phyloP scores from a whole-genome alignment of 2,329 filamentous ascomycete species.

The Orbilia brochopaga region DNA sequence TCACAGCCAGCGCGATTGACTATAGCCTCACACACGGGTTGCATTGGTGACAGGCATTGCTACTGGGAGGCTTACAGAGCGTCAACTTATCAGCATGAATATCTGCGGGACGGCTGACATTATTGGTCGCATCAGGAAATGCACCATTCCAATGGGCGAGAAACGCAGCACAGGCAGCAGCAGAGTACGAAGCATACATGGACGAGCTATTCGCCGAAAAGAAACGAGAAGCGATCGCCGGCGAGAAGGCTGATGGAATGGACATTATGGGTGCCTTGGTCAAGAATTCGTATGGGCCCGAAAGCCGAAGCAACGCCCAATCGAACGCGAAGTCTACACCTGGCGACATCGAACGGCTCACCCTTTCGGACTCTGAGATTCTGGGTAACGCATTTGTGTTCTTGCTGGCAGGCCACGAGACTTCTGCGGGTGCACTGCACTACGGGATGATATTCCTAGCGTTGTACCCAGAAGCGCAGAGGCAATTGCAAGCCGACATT shows the following conservation, averaged over 20 bases:
- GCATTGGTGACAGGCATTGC: too few species aligned
- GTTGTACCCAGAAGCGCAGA: slow-evolving; percentile 69
- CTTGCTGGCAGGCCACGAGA: slow-evolving; percentile 78
- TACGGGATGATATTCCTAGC: slow-evolving; percentile 74
- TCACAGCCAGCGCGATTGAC: too few species aligned
- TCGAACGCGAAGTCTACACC: slow-evolving; percentile 27
- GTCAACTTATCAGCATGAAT: too few species aligned
- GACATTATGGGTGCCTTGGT: slow-evolving; percentile 66
- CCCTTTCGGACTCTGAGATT: slow-evolving; percentile 69
- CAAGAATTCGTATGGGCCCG: slow-evolving; percentile 58
- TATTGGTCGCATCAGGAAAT: slow-evolving; percentile 55
- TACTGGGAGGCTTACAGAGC: too few species aligned
- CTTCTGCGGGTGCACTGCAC: slow-evolving; percentile 76
- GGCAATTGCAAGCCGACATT: slow-evolving; percentile 71
- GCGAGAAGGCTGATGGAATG: slow-evolving; percentile 56
- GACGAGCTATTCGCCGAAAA: slow-evolving; percentile 71
- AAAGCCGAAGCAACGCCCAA: slow-evolving; percentile 19
- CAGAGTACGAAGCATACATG: slow-evolving; percentile 73
- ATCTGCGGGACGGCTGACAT: neutral
- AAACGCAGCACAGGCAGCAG: slow-evolving; percentile 64
- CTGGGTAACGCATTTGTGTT: slow-evolving; percentile 74
- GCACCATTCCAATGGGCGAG: slow-evolving; percentile 64
- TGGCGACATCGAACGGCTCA: slow-evolving; percentile 55
- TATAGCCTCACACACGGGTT: too few species aligned
- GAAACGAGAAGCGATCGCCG: slow-evolving; percentile 60